Conservation (phyloP, 129 eudicot genomes). For the Lonicera japonica region DNA sequence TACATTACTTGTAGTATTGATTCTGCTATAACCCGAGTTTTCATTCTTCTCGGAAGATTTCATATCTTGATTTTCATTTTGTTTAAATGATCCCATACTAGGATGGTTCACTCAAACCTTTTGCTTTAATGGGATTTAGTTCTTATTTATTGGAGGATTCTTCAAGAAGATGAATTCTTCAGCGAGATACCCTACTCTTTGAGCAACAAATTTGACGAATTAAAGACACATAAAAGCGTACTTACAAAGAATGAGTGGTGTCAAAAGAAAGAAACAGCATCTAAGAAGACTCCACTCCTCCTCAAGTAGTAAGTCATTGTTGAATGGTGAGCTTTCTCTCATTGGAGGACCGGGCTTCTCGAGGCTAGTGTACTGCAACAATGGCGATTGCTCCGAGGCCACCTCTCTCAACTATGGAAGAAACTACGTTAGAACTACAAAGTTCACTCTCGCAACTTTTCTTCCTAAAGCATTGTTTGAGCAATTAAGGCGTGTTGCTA, state of each 20-base stretch:
- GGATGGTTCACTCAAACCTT: background rate
- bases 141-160: background rate
- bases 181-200: background rate
- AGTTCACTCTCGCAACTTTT: slow-evolving; percentile 47
- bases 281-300: slow-evolving; percentile 24
- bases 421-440: slow-evolving; percentile 46
- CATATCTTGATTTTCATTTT: no score
- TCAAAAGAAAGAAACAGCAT: slow-evolving; percentile 27
- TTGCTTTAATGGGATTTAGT: background rate
- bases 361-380: slow-evolving; percentile 47
- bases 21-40: no score
- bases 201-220: background rate
- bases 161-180: background rate
- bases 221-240: background rate
- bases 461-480: slow-evolving; percentile 56
- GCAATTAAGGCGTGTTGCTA: slow-evolving; percentile 64
- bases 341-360: slow-evolving; percentile 61
- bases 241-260: slow-evolving; percentile 24
- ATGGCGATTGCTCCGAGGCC: slow-evolving; percentile 26
- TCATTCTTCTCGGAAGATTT: background rate
- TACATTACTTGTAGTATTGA: no score
- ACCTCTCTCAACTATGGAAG: slow-evolving; percentile 22
- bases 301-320: slow-evolving; percentile 15
- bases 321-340: slow-evolving; percentile 31
- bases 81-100: background rate